These are phyloP conservation scores for Rhinocladiella similis DNA, from an alignment of 2,329 filamentous ascomycete genomes.

Conservation along the genomic window DNA sequence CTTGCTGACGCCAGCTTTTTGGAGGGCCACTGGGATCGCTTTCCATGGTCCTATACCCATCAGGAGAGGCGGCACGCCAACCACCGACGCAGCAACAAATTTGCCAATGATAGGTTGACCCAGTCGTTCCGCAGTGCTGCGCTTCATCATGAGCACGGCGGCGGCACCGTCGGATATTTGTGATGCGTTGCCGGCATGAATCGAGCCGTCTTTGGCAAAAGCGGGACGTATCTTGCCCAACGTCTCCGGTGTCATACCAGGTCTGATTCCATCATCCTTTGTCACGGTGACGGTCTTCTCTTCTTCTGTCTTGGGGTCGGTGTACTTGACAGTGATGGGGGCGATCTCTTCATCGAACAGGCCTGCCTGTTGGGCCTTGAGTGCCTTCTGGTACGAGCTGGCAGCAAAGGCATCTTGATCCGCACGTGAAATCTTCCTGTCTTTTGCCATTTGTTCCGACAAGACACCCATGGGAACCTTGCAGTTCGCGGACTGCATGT, in stretches of 20 bases:
- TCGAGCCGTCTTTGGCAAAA: constrained; percentile 86
- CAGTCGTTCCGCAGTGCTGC: constrained; percentile 82
- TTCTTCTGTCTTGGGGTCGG: constrained; percentile 88
- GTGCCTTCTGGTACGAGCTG: constrained; percentile 86
- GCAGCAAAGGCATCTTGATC: constrained; percentile 92
- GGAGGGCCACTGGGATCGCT: constrained; percentile 87
- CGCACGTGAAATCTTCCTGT: constrained; percentile 68
- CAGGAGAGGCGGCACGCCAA: constrained; percentile 86
- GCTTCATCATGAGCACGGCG: constrained; percentile 93
- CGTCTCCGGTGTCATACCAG: constrained; percentile 81
- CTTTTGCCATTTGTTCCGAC: constrained; percentile 92
- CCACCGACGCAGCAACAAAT: constrained; percentile 80
- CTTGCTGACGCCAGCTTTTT: constrained; percentile 80
- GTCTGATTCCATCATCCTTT: constrained; percentile 83
- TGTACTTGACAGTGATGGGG: constrained; percentile 81
- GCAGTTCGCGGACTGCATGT: constrained; percentile 87
- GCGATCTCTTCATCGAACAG: constrained; percentile 90
- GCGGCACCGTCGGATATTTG: constrained; percentile 96
- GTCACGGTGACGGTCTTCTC: constrained; percentile 78
- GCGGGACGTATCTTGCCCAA: constrained; percentile 89
- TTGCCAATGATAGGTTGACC: constrained; percentile 90
- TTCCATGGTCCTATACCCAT: constrained; percentile 97
- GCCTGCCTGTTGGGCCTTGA: constrained; percentile 80
- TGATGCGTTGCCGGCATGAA: constrained; percentile 94
- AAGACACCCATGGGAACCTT: constrained; percentile 96